Conservation (phyloP, 1,284 basidiomycete species). For the Ustilago sp. region DNA sequence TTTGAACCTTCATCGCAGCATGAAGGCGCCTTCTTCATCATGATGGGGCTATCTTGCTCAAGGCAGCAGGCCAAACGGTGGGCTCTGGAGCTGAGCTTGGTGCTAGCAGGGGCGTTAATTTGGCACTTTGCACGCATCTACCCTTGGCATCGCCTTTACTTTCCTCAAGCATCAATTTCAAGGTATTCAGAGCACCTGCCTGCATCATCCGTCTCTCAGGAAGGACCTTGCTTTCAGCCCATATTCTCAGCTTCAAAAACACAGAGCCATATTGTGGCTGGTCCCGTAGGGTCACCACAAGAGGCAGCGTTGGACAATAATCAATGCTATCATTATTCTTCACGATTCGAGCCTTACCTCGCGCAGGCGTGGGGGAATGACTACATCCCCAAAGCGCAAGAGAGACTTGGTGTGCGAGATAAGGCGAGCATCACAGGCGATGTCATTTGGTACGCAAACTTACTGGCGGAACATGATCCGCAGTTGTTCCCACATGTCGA, state of each 20-base stretch:
- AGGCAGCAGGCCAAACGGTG: constrained; percentile 4
- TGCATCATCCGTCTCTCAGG: neutral
- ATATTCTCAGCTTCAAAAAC: neutral
- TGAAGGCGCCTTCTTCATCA: neutral
- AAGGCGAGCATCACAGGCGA: constrained; percentile 2
- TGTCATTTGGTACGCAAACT: constrained; percentile 28
- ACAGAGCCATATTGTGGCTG: neutral
- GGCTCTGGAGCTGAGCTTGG: constrained; percentile 1
- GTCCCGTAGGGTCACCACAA: constrained; percentile 12
- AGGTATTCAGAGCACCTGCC: neutral
- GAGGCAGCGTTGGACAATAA: neutral
- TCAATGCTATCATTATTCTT: constrained; percentile 20
- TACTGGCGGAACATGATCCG: constrained; percentile 20
- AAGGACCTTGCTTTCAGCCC: neutral
- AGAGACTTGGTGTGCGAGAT: constrained; percentile 6
- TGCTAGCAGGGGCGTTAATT: neutral
- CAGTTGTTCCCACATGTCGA: neutral
- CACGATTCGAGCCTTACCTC: constrained; percentile 16
- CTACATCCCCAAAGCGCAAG: constrained; percentile 16
- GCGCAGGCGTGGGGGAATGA: constrained; percentile 17
- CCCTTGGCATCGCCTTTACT: constrained; percentile 9
- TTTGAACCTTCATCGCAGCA: neutral
- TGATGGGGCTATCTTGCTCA: neutral
- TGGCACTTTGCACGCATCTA: constrained; percentile 9
- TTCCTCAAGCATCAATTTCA: neutral